Evolutionary conservation across 2,329 filamentous ascomycete genomes (phyloP).

Genomic region (Nothopassalora personata): DNA sequence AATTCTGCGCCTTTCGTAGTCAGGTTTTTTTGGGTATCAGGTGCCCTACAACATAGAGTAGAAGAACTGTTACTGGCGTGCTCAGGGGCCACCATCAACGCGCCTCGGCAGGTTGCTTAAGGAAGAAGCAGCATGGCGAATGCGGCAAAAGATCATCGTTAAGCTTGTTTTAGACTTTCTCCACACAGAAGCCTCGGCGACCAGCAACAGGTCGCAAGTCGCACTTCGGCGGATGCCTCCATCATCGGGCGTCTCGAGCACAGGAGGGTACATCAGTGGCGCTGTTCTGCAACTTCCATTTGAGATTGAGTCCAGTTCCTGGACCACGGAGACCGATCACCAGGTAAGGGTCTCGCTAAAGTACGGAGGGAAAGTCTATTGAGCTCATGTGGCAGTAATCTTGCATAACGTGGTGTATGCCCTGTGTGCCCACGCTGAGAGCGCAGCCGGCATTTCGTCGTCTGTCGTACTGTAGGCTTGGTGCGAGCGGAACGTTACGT

Average conservation of each 20-base stretch:
- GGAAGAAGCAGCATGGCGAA: neutral
- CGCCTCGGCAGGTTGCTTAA: neutral
- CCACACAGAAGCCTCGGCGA: neutral
- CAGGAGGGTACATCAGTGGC: neutral
- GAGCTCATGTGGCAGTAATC: neutral
- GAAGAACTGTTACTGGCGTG: neutral
- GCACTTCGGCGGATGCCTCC: neutral
- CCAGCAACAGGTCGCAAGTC: neutral
- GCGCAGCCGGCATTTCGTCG: neutral
- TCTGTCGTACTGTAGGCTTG: neutral
- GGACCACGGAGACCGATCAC: neutral
- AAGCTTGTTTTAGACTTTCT: slow-evolving; percentile 2
- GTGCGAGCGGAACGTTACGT: neutral
- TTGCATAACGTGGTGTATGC: neutral
- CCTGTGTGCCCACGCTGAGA: neutral
- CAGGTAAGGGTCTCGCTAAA: neutral
- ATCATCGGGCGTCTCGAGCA: neutral
- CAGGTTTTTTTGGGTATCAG: neutral
- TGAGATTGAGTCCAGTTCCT: neutral
- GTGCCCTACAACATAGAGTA: neutral
- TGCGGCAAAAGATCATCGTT: neutral
- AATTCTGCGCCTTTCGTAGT: neutral
- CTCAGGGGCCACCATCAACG: neutral
- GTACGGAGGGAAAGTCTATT: neutral
- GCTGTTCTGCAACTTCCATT: neutral